Evolutionary conservation across 2,329 filamentous ascomycete genomes (phyloP).

Genomic region (Epichloe baconii): DNA sequence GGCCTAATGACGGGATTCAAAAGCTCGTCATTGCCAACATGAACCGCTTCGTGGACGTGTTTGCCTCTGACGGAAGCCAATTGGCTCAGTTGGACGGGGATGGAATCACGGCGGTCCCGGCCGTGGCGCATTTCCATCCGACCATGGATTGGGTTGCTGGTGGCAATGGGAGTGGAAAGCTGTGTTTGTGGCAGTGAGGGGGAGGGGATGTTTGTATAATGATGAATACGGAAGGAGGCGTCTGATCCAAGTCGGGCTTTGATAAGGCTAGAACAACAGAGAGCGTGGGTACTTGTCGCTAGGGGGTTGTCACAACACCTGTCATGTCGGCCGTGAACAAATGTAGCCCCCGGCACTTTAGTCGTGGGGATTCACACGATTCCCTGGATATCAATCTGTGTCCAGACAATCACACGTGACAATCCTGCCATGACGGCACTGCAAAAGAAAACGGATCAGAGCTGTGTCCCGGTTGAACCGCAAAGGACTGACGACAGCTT

Average conservation of each 20-base stretch:
- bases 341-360: no score
- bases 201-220: neutral
- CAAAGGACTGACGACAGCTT: no score
- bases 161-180: conserved; percentile 81
- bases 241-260: neutral
- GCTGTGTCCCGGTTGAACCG: no score
- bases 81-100: conserved; percentile 79
- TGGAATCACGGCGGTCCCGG: conserved; percentile 86
- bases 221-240: neutral
- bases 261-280: neutral
- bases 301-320: no score
- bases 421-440: no score
- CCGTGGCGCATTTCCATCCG: conserved; percentile 83
- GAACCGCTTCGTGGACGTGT: conserved; percentile 94
- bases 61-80: conserved; percentile 68
- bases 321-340: no score
- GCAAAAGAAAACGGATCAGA: no score
- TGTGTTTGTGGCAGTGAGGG: conserved; percentile 72
- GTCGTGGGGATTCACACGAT: no score
- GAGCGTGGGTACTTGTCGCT: no score
- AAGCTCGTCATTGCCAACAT: conserved; percentile 93
- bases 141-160: conserved; percentile 83
- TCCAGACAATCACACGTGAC: no score
- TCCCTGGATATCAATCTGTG: no score
- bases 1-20: conserved; percentile 65